These are phyloP conservation scores for Populus euphratica DNA, from an alignment of 345 rosid genomes.

Conservation along the genomic window DNA sequence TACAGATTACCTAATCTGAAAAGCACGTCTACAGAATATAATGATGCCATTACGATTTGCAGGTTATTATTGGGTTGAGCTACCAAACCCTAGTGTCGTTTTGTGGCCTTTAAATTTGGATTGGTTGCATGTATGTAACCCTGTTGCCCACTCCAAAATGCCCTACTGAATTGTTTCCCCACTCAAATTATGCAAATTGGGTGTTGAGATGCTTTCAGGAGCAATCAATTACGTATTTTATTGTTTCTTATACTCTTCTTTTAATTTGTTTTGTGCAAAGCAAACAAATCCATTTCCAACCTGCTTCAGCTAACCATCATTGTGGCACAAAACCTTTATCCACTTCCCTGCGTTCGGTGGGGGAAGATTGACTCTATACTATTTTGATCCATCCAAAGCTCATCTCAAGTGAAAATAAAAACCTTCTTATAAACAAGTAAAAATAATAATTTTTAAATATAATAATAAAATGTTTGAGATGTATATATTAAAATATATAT, in stretches of 20 bases:
- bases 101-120: slow-evolving; percentile 15
- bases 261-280: neutral
- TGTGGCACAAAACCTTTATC: neutral
- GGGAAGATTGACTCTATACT: too few species aligned
- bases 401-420: too few species aligned
- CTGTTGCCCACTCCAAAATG: slow-evolving; percentile 23
- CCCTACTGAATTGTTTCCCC: neutral
- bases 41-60: neutral
- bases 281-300: slow-evolving; percentile 13
- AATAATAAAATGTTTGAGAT: too few species aligned
- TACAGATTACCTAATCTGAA: neutral
- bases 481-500: too few species aligned
- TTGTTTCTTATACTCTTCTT: neutral
- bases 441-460: too few species aligned
- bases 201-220: neutral
- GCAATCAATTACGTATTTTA: neutral
- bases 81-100: slow-evolving; percentile 36
- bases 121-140: slow-evolving; percentile 15
- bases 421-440: too few species aligned
- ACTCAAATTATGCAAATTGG: neutral
- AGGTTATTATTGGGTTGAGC: slow-evolving; percentile 17
- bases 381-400: too few species aligned
- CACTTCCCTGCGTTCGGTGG: too few species aligned
- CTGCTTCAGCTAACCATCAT: slow-evolving; percentile 8
- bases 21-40: neutral